A percentile compares a stretch with the other conserved stretches of the same genome.
Evolutionary conservation across 1,139 yeast genomes (phyloP).

Genomic region (Debaryomyces psychrophilus): DNA sequence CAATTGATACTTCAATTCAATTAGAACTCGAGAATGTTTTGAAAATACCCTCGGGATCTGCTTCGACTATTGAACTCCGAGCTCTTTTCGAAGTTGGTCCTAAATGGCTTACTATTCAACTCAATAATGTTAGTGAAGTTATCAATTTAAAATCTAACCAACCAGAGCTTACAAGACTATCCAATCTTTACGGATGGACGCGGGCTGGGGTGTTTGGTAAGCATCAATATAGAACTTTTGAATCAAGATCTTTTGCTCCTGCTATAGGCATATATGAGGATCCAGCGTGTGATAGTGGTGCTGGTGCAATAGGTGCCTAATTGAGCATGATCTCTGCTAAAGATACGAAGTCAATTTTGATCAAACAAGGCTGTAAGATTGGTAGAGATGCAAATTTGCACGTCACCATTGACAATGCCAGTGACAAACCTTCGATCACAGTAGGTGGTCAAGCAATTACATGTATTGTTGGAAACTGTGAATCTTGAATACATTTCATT

Average conservation of each 20-base stretch:
- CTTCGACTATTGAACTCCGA: slow-evolving; percentile 19
- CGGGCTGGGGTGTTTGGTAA: slow-evolving; percentile 45
- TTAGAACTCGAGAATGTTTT: slow-evolving; percentile 23
- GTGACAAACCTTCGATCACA: slow-evolving; percentile 21
- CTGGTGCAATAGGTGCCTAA: slow-evolving; percentile 39
- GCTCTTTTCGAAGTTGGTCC: slow-evolving; percentile 43
- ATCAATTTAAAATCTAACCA: slow-evolving; percentile 32
- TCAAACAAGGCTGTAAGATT: slow-evolving; percentile 40
- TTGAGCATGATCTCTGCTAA: slow-evolving; percentile 14
- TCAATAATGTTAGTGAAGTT: slow-evolving; percentile 32
- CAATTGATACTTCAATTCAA: slow-evolving; percentile 21
- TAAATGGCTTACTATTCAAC: slow-evolving; percentile 40
- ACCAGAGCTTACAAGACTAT: slow-evolving; percentile 21
- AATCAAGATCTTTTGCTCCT: slow-evolving; percentile 47
- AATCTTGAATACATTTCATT: neutral
- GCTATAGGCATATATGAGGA: slow-evolving; percentile 41
- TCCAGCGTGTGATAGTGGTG: slow-evolving; percentile 58
- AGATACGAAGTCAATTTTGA: slow-evolving; percentile 13
- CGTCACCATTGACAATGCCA: slow-evolving; percentile 21
- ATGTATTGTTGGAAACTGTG: slow-evolving; percentile 29
- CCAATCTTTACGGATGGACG: slow-evolving; percentile 22
- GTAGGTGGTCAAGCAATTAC: slow-evolving; percentile 36
- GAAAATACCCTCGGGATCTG: slow-evolving; percentile 16
- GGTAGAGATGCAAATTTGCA: slow-evolving; percentile 35
- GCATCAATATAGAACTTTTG: slow-evolving; percentile 23